phyloP scores from a whole-genome alignment of 75 land plant species.

The Picea sitchensis region DNA sequence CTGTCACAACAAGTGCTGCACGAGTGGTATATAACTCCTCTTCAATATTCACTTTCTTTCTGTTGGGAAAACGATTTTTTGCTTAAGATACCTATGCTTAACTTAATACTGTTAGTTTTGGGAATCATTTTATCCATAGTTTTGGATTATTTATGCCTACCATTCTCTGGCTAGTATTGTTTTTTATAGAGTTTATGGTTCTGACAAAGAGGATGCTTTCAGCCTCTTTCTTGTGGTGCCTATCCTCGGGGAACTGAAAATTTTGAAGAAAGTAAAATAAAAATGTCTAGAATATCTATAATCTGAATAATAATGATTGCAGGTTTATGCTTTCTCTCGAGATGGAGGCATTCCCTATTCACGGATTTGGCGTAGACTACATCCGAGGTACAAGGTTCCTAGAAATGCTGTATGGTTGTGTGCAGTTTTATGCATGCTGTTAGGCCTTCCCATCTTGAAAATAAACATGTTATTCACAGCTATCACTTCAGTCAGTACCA shows the following conservation, averaged over 20 bases:
- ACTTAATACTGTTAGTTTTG: background rate
- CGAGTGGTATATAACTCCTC: constrained; percentile 70
- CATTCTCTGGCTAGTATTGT: background rate
- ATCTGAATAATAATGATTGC: background rate
- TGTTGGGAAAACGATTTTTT: background rate
- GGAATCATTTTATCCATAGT: background rate
- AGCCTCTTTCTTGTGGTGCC: background rate
- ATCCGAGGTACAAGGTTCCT: constrained; percentile 76
- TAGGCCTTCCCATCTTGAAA: constrained; percentile 81
- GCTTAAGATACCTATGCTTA: background rate
- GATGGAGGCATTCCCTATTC: constrained; percentile 82
- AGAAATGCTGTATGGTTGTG: constrained; percentile 88
- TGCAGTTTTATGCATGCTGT: constrained; percentile 63
- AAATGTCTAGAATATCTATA: no score
- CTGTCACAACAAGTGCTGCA: constrained; percentile 89
- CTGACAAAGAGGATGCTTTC: background rate
- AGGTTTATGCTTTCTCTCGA: constrained; percentile 91
- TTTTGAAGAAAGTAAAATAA: background rate
- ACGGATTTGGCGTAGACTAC: constrained; percentile 60
- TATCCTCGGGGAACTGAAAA: background rate
- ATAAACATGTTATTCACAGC: constrained; percentile 86
- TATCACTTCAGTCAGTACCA: constrained; percentile 82
- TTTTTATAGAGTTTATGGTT: background rate
- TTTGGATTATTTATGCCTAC: background rate
- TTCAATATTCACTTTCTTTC: constrained; percentile 12